Evolutionary conservation across 2,329 filamentous ascomycete genomes (phyloP), one percentile per base, ranked within the genome.

Genomic region (Alternaria sp.): DNA sequence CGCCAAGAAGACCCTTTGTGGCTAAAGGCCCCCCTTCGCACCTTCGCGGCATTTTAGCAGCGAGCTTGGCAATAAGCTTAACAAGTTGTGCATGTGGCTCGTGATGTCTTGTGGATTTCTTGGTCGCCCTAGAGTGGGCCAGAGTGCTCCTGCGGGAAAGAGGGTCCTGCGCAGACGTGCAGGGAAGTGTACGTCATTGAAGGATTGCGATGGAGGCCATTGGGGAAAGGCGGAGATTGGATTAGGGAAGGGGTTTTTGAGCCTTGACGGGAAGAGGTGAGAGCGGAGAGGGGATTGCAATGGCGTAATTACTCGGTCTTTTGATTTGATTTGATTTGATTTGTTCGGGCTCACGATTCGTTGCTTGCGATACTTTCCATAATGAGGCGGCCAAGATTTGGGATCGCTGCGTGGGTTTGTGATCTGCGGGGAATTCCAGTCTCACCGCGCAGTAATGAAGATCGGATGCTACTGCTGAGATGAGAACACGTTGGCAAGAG

Each of bases 11-110:
- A 25, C 28, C 7, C 49, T 53, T 41, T 41, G 49, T 23, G 20
- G 49, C 28, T 23, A 41, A 51, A 12, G 30, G 21, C 49, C 14
- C 20, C 21, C 20, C 30, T 15, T 37, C 30, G 30, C 14, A 5
- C 14, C 33, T n/a, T 37, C 30, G 49, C 20, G 49, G 18, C 28
- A 37, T 20, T n/a, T 41, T 41, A 23, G 20, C 49, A 37, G 49
- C 28, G 12, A 33, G 49, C 49, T 51, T 51, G 49, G 49, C 49
- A 37, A 51, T 51, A 51, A 51, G 49, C 49, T 51, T 51, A 51
- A 51, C 26, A 37, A 51, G 49, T 51, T 37, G 49, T 51, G 49
- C 28, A 37, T 51, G 49, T 51, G 49, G 49, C 49, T 51, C 49
- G 28, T 51, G 49, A 33, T 51, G 49, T 26, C 8, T 21, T 33